phyloP scores from a whole-genome alignment of 1,139 yeast genomes.

The Magnusiomyces suaveolens region DNA sequence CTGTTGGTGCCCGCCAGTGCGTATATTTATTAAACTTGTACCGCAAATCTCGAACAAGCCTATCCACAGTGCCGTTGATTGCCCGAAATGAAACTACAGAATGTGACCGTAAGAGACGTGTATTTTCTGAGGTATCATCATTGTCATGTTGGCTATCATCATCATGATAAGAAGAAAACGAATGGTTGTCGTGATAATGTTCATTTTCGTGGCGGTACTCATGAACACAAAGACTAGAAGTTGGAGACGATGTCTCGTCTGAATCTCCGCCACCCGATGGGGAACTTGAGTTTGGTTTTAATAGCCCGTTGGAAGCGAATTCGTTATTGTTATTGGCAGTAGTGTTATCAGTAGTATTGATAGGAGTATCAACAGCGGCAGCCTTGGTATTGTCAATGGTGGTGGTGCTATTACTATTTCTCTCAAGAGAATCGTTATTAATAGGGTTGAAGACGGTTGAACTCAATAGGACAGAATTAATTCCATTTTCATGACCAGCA shows the following conservation, averaged over 20 bases:
- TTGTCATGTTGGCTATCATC: background rate
- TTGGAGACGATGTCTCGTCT: background rate
- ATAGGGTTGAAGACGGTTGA: background rate
- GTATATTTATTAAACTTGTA: constrained; percentile 4
- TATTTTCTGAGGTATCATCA: background rate
- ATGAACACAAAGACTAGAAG: background rate
- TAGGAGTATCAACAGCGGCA: too few species aligned
- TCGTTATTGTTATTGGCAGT: background rate
- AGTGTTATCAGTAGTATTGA: too few species aligned
- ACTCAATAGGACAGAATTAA: background rate
- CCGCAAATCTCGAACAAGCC: constrained; percentile 10
- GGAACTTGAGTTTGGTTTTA: too few species aligned
- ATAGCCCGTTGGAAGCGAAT: background rate
- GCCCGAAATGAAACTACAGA: constrained; percentile 9
- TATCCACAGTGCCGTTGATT: constrained; percentile 11
- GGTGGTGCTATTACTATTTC: too few species aligned
- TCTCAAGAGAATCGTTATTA: too few species aligned
- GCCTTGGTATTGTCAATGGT: background rate
- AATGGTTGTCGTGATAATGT: background rate
- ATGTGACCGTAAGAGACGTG: background rate
- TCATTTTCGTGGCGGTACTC: background rate
- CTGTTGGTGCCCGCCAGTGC: background rate
- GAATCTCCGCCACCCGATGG: background rate
- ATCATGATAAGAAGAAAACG: background rate
- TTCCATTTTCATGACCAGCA: background rate